These are phyloP conservation scores for Arachis monticola DNA, from an alignment of 331 rosid species.

Conservation along the genomic window DNA sequence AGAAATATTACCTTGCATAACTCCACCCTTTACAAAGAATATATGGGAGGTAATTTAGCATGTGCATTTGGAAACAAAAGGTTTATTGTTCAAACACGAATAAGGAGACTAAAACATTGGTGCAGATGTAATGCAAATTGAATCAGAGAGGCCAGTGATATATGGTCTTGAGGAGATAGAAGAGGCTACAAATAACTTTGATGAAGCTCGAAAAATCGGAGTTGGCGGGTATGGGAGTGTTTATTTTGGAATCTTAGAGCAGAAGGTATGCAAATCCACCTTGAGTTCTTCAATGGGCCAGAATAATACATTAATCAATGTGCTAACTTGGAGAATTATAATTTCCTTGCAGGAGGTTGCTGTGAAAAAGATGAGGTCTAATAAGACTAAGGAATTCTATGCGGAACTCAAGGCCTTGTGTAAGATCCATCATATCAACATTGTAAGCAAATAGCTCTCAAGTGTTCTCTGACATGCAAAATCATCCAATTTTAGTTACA, in stretches of 20 bases:
- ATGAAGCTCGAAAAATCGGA: slow-evolving; percentile 61
- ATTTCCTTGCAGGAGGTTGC: slow-evolving; percentile 74
- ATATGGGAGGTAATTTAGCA: slow-evolving; percentile 51
- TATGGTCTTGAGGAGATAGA: slow-evolving; percentile 61
- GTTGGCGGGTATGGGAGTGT: slow-evolving; percentile 74
- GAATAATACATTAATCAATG: background rate
- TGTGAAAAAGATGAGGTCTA: slow-evolving; percentile 75
- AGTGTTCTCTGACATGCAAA: slow-evolving; percentile 10
- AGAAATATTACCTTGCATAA: slow-evolving; percentile 42
- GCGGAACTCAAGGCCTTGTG: slow-evolving; percentile 76
- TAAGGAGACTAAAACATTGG: background rate
- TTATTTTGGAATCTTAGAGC: slow-evolving; percentile 57
- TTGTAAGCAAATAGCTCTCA: slow-evolving; percentile 50
- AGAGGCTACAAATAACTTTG: slow-evolving; percentile 64
- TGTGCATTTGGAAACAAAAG: background rate
- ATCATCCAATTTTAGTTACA: background rate
- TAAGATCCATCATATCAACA: slow-evolving; percentile 79
- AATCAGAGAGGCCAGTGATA: slow-evolving; percentile 56
- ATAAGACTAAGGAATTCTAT: slow-evolving; percentile 71
- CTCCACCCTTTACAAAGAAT: slow-evolving; percentile 34
- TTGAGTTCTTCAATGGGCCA: slow-evolving; percentile 19
- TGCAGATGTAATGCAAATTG: slow-evolving; percentile 53
- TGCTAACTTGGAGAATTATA: slow-evolving; percentile 19
- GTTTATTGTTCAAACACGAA: background rate
- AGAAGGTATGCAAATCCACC: slow-evolving; percentile 49